A percentile compares a stretch with the other conserved stretches of the same genome.
phyloP scores from a whole-genome alignment of 129 eudicot species.

The Apium graveolens region DNA sequence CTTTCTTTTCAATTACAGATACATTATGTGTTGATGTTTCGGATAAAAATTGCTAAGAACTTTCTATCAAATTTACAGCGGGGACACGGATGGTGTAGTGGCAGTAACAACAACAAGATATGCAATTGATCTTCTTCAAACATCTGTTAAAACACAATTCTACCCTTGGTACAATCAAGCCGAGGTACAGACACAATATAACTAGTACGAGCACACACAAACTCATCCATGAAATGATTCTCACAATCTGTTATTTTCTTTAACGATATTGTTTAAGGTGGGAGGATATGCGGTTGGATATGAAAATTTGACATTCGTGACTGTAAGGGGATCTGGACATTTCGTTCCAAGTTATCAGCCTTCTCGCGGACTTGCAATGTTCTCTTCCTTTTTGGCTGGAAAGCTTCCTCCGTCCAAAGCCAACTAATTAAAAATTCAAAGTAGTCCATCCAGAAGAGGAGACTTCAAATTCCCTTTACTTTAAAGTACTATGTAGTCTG shows the following conservation, averaged over 20 bases:
- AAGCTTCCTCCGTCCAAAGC: conserved; percentile 28
- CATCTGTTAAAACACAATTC: conserved; percentile 40
- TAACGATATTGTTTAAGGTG: conserved; percentile 19
- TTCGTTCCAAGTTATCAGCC: conserved; percentile 62
- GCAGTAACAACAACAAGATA: conserved; percentile 46
- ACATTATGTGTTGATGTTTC: too few relatives aligned
- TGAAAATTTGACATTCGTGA: conserved; percentile 34
- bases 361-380: conserved; percentile 37
- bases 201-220: neutral
- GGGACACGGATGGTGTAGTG: conserved; percentile 47
- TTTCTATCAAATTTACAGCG: too few relatives aligned
- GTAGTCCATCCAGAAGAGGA: neutral
- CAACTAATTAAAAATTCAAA: neutral
- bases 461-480: neutral
- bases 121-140: conserved; percentile 29
- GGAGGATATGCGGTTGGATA: conserved; percentile 56
- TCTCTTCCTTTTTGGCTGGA: conserved; percentile 48
- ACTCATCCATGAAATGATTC: neutral
- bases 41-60: too few relatives aligned
- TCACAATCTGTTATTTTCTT: neutral
- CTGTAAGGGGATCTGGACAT: conserved; percentile 34
- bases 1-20: too few relatives aligned
- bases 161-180: conserved; percentile 43
- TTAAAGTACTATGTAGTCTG: too few relatives aligned
- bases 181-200: conserved; percentile 28